These are phyloP conservation scores for Pleurotus pulmonarius DNA, from an alignment of 768 basidiomycete species.

Conservation along the genomic window DNA sequence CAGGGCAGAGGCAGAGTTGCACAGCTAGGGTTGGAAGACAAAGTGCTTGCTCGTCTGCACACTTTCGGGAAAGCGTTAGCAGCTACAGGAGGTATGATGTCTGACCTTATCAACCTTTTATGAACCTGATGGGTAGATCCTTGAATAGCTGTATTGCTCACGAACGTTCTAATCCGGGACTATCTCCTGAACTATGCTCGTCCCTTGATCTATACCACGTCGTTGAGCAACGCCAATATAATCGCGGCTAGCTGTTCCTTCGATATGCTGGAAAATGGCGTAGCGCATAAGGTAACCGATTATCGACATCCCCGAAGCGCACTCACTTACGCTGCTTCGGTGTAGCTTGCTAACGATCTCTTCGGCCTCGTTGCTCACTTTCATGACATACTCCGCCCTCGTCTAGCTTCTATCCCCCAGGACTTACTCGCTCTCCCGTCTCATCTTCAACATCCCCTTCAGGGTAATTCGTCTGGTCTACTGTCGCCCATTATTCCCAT, in stretches of 20 bases:
- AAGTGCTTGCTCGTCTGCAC: constrained; percentile 75
- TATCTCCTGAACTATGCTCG: constrained; percentile 93
- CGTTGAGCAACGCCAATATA: constrained; percentile 72
- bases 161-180: constrained; percentile 65
- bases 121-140: background rate
- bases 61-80: constrained; percentile 94
- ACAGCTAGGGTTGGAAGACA: constrained; percentile 62
- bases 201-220: constrained; percentile 88
- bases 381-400: constrained; percentile 26
- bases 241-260: constrained; percentile 75
- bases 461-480: constrained; percentile 1
- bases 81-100: constrained; percentile 71
- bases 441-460: constrained; percentile 19
- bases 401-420: constrained; percentile 27
- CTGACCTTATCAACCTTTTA: background rate
- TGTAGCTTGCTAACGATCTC: constrained; percentile 33
- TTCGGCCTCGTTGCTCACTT: constrained; percentile 42
- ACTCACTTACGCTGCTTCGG: background rate
- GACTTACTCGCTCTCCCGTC: constrained; percentile 33
- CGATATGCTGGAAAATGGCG: constrained; percentile 70
- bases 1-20: constrained; percentile 74
- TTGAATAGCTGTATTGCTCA: constrained; percentile 67
- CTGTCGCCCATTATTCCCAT: constrained; percentile 84
- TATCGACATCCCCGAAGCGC: background rate
- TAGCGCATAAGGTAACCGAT: constrained; percentile 50